These are phyloP conservation scores for Bathelium albidoporum DNA, from an alignment of 495 filamentous ascomycete genomes.

Conservation along the genomic window DNA sequence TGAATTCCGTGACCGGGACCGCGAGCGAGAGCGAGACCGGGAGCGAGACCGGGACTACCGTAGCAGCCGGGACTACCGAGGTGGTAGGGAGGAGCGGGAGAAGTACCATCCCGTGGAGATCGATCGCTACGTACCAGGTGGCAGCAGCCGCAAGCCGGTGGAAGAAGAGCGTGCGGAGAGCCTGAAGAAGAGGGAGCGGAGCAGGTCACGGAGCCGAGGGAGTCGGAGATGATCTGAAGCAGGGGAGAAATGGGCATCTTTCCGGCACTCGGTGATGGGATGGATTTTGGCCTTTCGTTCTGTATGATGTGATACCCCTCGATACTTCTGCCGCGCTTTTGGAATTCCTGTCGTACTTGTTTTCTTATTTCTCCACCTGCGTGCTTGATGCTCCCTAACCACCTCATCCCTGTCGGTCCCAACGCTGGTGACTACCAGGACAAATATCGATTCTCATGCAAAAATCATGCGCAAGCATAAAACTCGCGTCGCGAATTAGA, in stretches of 20 bases:
- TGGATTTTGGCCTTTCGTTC: neutral
- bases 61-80: neutral
- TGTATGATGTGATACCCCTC: too few relatives aligned
- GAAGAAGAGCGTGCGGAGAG: neutral
- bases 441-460: too few relatives aligned
- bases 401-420: too few relatives aligned
- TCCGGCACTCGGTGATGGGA: neutral
- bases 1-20: constrained; percentile 9
- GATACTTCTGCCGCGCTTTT: too few relatives aligned
- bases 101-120: constrained; percentile 17
- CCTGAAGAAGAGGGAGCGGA: constrained; percentile 1
- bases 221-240: neutral
- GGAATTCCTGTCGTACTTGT: too few relatives aligned
- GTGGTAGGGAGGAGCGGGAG: neutral
- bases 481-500: too few relatives aligned
- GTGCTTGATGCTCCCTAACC: too few relatives aligned
- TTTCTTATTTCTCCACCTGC: too few relatives aligned
- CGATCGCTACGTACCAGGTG: constrained; percentile 22
- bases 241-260: neutral
- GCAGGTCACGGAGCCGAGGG: neutral
- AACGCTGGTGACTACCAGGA: too few relatives aligned
- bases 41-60: constrained; percentile 6
- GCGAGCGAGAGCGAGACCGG: constrained; percentile 5
- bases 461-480: too few relatives aligned
- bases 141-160: constrained; percentile 5